These are phyloP conservation scores for Aspergillus floridensis DNA, from an alignment of 2,329 filamentous ascomycete genomes.

Conservation along the genomic window DNA sequence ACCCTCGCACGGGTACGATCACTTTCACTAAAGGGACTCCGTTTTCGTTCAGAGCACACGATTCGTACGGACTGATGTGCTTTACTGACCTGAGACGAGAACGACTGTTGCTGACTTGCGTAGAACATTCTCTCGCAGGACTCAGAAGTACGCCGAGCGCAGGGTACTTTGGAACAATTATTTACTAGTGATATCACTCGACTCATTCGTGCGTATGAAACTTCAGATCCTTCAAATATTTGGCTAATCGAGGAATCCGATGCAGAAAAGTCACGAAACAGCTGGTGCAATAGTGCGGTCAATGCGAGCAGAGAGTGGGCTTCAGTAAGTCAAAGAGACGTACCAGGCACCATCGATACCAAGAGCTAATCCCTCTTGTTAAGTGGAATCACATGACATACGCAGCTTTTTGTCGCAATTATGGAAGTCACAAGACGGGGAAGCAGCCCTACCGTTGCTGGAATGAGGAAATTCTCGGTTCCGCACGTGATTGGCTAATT, in stretches of 20 bases:
- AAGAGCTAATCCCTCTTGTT: too few species aligned
- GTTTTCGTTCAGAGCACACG: too few species aligned
- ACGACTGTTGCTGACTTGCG: neutral
- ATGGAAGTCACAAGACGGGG: conserved; percentile 9
- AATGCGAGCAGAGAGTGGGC: conserved; percentile 11
- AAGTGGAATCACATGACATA: conserved; percentile 16
- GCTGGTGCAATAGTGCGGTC: conserved; percentile 11
- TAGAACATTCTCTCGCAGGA: neutral
- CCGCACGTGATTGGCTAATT: neutral
- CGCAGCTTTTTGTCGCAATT: conserved; percentile 17
- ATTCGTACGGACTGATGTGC: too few species aligned
- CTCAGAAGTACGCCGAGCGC: neutral
- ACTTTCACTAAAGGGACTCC: neutral
- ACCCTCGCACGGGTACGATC: conserved; percentile 11
- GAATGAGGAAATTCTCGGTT: conserved; percentile 16
- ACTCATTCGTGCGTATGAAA: conserved; percentile 8
- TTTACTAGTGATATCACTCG: conserved; percentile 4
- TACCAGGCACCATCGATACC: too few species aligned
- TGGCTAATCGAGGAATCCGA: neutral
- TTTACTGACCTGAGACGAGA: too few species aligned
- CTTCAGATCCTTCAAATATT: neutral
- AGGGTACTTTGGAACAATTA: neutral
- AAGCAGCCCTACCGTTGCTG: conserved; percentile 7
- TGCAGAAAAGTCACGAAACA: conserved; percentile 1
- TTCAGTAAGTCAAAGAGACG: conserved; percentile 6